Percentiles rank a stretch among this genome's conserved stretches.
phyloP scores from a whole-genome alignment of 148 eudicot genomes.

The Chenopodium berlandieri region DNA sequence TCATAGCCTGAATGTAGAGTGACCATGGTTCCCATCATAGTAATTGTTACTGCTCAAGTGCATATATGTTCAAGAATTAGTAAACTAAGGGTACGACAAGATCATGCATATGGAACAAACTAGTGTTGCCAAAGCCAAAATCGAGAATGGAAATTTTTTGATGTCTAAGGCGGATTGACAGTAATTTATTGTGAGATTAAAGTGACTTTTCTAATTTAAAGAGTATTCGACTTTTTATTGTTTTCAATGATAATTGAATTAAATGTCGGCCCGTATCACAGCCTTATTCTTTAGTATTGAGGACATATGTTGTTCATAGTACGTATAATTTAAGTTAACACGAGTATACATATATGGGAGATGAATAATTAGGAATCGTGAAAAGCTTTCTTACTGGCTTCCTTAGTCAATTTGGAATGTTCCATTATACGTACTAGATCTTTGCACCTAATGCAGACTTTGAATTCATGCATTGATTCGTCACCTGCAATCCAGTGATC shows the following conservation, averaged over 20 bases:
- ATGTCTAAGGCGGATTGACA: no score
- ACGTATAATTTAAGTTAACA: no score
- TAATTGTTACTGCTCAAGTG: conserved; percentile 26
- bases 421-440: conserved; percentile 33
- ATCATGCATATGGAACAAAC: no score
- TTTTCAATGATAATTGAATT: no score
- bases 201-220: no score
- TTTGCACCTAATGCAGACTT: conserved; percentile 28
- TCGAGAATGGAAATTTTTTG: no score
- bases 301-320: no score
- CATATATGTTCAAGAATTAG: neutral
- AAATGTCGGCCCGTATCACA: no score
- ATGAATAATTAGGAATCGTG: neutral
- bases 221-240: no score
- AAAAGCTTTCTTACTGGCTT: conserved; percentile 23
- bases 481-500: conserved; percentile 26
- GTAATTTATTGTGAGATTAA: no score
- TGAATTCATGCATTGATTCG: conserved; percentile 32
- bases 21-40: conserved; percentile 26
- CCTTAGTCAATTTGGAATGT: conserved; percentile 27
- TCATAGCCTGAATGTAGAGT: conserved; percentile 25
- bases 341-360: neutral
- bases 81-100: neutral
- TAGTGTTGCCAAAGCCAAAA: no score
- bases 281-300: no score